Evolutionary conservation across 495 filamentous ascomycete species (phyloP).

Genomic region (Massariosphaeria phaeospora): DNA sequence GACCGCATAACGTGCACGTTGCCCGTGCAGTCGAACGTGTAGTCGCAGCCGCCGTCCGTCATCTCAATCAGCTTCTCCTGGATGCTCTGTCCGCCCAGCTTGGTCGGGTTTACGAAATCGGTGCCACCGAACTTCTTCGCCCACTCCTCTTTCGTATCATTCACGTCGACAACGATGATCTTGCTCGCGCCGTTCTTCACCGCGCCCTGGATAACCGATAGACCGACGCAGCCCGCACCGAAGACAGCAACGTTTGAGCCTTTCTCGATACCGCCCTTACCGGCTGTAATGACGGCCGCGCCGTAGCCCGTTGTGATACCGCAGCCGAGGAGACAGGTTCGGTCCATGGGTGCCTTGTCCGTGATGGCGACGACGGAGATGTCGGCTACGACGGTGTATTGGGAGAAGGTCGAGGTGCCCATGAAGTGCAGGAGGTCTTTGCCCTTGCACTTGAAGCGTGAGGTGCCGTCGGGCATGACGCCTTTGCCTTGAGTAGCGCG

Average conservation of each 20-base stretch:
- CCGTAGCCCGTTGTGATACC: conserved; percentile 99
- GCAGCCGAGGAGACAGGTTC: conserved; percentile 90
- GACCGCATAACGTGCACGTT: conserved; percentile 95
- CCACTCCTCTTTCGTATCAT: conserved; percentile 89
- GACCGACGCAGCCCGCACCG: conserved; percentile 90
- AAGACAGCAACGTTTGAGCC: conserved; percentile 91
- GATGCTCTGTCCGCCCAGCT: conserved; percentile 69
- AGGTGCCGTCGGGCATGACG: conserved; percentile 97
- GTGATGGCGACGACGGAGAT: conserved; percentile 96
- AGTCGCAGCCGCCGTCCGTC: conserved; percentile 98
- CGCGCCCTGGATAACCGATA: conserved; percentile 91
- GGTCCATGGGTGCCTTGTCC: conserved; percentile 86
- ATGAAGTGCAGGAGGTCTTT: conserved; percentile 97
- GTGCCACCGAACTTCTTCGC: conserved; percentile 90
- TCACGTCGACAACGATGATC: conserved; percentile 96
- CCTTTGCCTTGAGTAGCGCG: conserved; percentile 91
- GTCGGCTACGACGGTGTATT: conserved; percentile 97
- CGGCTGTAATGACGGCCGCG: conserved; percentile 84
- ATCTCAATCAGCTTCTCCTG: conserved; percentile 91
- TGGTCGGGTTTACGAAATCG: conserved; percentile 90
- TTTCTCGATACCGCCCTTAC: conserved; percentile 64
- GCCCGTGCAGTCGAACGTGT: conserved; percentile 98
- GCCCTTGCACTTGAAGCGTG: conserved; percentile 89
- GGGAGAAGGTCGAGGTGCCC: conserved; percentile 96
- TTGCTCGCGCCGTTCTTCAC: conserved; percentile 78